These are phyloP conservation scores for Wickerhamiella cacticola DNA, from an alignment of 805 yeast species.

Conservation along the genomic window DNA sequence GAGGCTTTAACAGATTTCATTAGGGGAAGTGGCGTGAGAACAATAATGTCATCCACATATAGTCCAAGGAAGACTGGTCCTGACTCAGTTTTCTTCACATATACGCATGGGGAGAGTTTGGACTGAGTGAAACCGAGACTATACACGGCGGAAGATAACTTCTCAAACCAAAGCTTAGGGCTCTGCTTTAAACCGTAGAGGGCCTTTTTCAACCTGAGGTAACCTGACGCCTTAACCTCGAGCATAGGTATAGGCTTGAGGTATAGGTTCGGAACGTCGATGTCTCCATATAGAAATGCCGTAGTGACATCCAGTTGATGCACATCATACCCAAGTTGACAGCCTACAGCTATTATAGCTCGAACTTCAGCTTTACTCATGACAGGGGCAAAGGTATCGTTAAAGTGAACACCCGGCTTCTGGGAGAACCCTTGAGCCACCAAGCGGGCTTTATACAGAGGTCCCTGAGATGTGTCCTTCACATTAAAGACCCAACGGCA, in stretches of 20 bases:
- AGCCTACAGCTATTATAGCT: neutral
- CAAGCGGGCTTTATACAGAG: neutral
- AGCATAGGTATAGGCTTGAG: neutral
- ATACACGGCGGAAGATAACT: neutral
- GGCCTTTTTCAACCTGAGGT: neutral
- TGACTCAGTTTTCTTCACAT: neutral
- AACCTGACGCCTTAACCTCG: neutral
- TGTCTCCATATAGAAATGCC: neutral
- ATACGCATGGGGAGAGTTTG: neutral
- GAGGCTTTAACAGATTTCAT: neutral
- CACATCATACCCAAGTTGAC: neutral
- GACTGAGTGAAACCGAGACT: neutral
- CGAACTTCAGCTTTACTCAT: neutral
- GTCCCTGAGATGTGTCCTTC: neutral
- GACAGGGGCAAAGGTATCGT: neutral
- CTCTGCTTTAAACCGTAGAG: neutral
- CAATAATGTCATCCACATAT: neutral
- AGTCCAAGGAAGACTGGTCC: neutral
- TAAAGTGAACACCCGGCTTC: neutral
- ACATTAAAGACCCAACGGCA: neutral
- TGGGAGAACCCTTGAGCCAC: neutral
- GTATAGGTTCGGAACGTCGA: neutral
- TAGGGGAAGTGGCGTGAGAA: neutral
- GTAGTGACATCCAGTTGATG: neutral
- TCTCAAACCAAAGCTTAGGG: neutral